A percentile compares a stretch with the other conserved stretches of the same genome.
phyloP scores from a whole-genome alignment of 768 basidiomycete genomes.

The Panus rudis region DNA sequence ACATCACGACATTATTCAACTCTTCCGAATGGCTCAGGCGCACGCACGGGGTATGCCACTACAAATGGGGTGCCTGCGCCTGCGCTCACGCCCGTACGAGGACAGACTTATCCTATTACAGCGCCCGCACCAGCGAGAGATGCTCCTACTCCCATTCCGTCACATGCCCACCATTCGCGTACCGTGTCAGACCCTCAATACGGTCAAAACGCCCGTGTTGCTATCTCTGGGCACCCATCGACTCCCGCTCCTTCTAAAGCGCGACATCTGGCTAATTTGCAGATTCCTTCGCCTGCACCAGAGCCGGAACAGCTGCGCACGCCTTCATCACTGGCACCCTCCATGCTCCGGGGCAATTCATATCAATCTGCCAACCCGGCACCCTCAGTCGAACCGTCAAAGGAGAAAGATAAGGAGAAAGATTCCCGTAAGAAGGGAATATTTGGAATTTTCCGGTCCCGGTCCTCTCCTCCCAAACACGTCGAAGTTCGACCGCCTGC shows the following conservation, averaged over 20 bases:
- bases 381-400: constrained; percentile 9
- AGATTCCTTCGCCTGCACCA: constrained; percentile 20
- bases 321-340: constrained; percentile 55
- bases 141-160: constrained; percentile 3
- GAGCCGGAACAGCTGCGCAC: constrained; percentile 53
- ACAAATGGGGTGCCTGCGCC: constrained; percentile 10
- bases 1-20: constrained; percentile 8
- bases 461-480: constrained; percentile 21
- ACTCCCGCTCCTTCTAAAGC: constrained; percentile 25
- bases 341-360: constrained; percentile 28
- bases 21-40: constrained; percentile 11
- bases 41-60: constrained; percentile 10
- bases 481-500: constrained; percentile 7
- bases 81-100: constrained; percentile 10
- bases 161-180: constrained; percentile 12
- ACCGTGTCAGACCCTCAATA: constrained; percentile 20
- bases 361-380: constrained; percentile 7
- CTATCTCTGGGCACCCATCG: constrained; percentile 24
- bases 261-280: constrained; percentile 11
- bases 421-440: constrained; percentile 34
- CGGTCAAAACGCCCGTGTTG: constrained; percentile 21
- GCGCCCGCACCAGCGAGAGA: background rate
- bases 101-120: constrained; percentile 13
- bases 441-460: constrained; percentile 30
- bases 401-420: constrained; percentile 26